Conservation (phyloP, 768 basidiomycete genomes). For the Tremella fuciformis region DNA sequence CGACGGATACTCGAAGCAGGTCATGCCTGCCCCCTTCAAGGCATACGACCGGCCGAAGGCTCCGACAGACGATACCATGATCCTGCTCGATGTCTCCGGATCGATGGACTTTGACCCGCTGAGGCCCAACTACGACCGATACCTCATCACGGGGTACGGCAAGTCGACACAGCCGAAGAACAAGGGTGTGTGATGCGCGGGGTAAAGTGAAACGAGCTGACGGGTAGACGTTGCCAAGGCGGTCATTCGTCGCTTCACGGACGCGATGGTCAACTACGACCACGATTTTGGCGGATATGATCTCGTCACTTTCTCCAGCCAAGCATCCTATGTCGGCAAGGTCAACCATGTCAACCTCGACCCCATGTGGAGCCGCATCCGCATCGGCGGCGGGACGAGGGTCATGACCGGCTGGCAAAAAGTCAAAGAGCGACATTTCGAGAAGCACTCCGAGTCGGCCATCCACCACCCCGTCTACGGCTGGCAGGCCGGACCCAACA, state of each 20-base stretch:
- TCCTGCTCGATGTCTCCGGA: slow-evolving; percentile 26
- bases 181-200: slow-evolving; percentile 16
- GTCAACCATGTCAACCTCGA: slow-evolving; percentile 22
- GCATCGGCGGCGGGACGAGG: slow-evolving; percentile 23
- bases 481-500: slow-evolving; percentile 32
- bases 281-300: slow-evolving; percentile 11
- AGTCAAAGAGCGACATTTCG: slow-evolving; percentile 27
- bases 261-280: slow-evolving; percentile 26
- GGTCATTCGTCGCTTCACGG: slow-evolving; percentile 23
- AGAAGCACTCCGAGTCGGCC: slow-evolving; percentile 26
- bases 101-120: slow-evolving; percentile 25
- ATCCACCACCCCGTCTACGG: slow-evolving; percentile 26
- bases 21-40: slow-evolving; percentile 22
- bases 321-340: slow-evolving; percentile 14
- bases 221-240: slow-evolving; percentile 22
- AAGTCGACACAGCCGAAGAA: slow-evolving; percentile 25
- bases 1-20: slow-evolving; percentile 30
- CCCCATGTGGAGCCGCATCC: slow-evolving; percentile 16
- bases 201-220: neutral
- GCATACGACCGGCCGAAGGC: slow-evolving; percentile 13
- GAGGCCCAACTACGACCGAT: slow-evolving; percentile 17
- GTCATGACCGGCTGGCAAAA: slow-evolving; percentile 36
- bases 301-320: slow-evolving; percentile 15
- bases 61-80: slow-evolving; percentile 26
- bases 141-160: slow-evolving; percentile 18